Evolutionary conservation across 2,329 filamentous ascomycete species (phyloP).

Genomic region (Stromatinia cepivora): DNA sequence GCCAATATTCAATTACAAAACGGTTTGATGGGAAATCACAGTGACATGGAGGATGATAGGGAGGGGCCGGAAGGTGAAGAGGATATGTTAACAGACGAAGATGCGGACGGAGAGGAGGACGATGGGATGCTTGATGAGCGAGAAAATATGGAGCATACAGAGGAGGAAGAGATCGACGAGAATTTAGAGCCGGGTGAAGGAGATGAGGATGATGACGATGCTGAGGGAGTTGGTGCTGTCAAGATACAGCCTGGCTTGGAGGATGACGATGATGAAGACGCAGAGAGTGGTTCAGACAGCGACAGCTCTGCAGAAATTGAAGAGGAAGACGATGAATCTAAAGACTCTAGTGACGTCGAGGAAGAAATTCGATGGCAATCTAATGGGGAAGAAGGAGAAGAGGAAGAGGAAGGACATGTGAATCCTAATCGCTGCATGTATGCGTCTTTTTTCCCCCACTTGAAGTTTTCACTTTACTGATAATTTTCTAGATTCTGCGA

Average conservation of each 20-base stretch:
- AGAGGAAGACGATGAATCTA: conserved; percentile 55
- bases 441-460: conserved; percentile 40
- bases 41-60: conserved; percentile 30
- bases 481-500: conserved; percentile 69
- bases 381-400: conserved; percentile 49
- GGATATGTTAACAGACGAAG: conserved; percentile 35
- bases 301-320: conserved; percentile 34
- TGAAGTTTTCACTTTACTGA: conserved; percentile 33
- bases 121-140: conserved; percentile 40
- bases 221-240: conserved; percentile 40
- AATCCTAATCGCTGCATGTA: conserved; percentile 65
- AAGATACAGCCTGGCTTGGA: conserved; percentile 40
- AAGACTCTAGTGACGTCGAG: conserved; percentile 59
- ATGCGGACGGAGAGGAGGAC: conserved; percentile 44
- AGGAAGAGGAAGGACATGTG: conserved; percentile 54
- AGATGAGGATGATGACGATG: conserved; percentile 45
- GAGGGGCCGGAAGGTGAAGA: conserved; percentile 39
- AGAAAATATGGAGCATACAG: conserved; percentile 38
- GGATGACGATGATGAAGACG: conserved; percentile 45
- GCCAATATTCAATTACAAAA: conserved; percentile 42
- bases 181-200: conserved; percentile 47
- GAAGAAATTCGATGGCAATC: conserved; percentile 56
- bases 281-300: conserved; percentile 37
- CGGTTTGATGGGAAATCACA: conserved; percentile 36
- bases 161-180: conserved; percentile 44